Evolutionary conservation across 768 basidiomycete genomes (phyloP), one percentile per base, ranked within the genome.

Genomic region (Clavulina sp.): DNA sequence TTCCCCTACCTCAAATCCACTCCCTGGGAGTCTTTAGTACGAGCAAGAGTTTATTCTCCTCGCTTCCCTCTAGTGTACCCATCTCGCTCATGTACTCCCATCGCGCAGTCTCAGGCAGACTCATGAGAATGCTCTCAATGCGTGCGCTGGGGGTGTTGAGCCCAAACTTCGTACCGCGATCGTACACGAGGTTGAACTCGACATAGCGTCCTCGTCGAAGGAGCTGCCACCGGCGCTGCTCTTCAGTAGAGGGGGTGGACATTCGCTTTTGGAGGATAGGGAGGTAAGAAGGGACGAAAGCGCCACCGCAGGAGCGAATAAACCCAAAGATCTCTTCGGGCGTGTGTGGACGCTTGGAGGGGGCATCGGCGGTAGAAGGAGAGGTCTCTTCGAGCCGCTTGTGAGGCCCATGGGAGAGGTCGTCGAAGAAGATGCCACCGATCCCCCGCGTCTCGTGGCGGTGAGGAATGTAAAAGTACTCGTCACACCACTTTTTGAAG

Each of bases 361-460:
- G 59, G 29, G 64, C 62, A 29, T 36, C 33, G 9, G 38, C 21
- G 18, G 50, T 41, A 28, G 43, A 16, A 0, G 69, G 66, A 30
- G 49, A 32, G 18, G 16, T 23, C 19, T 23, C 23, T 5, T 23
- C 28, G 23, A 89, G 69, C n/a, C 77, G 76, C n/a, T 70, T 61
- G 62, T 89, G 86, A 2, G 69, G 65, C 31, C 74, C 74, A 48
- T 70, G 72, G 58, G 73, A 77, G 52, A 97, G 76, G 63, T 99
- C 95, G 63, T 97, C 95, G 61, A 96, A 93, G 71, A 97, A 97
- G 51, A 99, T 69, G 0, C 95, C 95, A 30, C 95, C 95, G 47
- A 99, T 67, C 3, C 95, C 95, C 41, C 95, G 76, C 2, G 77
- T 66, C 68, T 97, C 95, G 29, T 66, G 62, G 7, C 95, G 78